Base-by-base conservation (phyloP, 345 rosid genomes). In the Citropsis articulata region DNA sequence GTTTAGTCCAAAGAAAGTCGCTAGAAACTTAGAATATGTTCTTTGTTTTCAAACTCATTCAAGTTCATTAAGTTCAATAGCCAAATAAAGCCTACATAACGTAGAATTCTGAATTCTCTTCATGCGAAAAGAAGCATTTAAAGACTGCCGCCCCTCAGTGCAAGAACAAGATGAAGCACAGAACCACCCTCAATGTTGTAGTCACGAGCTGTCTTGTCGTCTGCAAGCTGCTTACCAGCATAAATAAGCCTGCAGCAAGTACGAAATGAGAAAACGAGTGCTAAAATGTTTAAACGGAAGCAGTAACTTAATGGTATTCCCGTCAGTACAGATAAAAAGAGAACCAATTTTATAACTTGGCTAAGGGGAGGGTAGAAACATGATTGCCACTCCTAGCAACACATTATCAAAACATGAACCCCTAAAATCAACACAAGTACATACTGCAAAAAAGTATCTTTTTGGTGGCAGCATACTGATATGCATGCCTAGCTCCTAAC, bases 161-260 rank as follows among this genome's bases (percentile, higher is more conserved):
- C 99, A 81, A 96, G 97, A 80, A 96, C 99, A 75, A 96, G 92
- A 87, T 96, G 98, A 71, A 96, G 99, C 79, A 96, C 99, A 24
- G 99, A 94, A 31, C 98, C 99, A 55, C 99, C 99, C 78, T 94
- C 98, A 19, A 96, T 91, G 74, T 94, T 92, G 88, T 92, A 96
- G 80, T 94, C 97, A 19, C 86, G 84, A 50, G 99, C 98, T 1
- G 98, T 94, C 74, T 92, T 96, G 85, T 96, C 99, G 80, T 96
- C 99, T 4, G 86, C 99, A 35, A 96, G 97, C 90, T 96, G 97
- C 86, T 92, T 96, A 1, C 99, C 98, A 0, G 95, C 97, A 71
- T 93, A 95, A 76, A 93, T 95, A n/a, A 95, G 94, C 91, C 93
- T 91, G 90, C 69, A 79, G 80, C 38, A n/a, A 60, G 40, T 70